A percentile compares a stretch with the other conserved stretches of the same genome.
Conservation (phyloP, 306 rosid genomes). For the Spatholobus suberectus region DNA sequence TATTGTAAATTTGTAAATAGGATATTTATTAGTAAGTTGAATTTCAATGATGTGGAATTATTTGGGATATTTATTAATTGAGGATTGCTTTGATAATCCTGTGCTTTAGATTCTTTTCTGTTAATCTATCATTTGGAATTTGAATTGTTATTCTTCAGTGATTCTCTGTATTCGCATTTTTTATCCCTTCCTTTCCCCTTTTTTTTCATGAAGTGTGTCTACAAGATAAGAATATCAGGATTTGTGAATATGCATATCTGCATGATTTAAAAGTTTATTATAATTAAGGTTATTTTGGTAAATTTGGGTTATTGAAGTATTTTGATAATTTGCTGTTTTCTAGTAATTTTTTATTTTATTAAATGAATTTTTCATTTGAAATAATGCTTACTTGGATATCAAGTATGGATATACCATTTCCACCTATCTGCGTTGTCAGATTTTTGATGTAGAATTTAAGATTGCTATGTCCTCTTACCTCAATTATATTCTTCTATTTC, state of each 20-base stretch:
- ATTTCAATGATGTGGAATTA: background rate
- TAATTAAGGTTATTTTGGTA: background rate
- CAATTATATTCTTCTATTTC: background rate
- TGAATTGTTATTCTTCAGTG: background rate
- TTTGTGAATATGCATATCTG: background rate
- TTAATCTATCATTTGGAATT: background rate
- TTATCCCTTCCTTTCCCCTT: background rate
- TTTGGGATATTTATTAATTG: background rate
- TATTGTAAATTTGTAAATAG: background rate
- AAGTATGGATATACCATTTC: background rate
- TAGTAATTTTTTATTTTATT: background rate
- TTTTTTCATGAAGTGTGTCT: background rate
- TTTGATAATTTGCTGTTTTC: background rate
- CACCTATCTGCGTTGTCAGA: background rate
- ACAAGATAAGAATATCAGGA: background rate
- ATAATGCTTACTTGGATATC: background rate
- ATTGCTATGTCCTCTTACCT: background rate
- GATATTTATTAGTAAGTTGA: background rate
- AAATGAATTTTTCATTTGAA: background rate
- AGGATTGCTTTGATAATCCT: background rate
- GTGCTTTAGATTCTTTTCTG: background rate
- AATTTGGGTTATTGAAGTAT: background rate
- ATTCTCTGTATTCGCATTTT: background rate
- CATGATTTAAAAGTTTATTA: background rate
- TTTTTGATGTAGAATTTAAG: background rate